Base-by-base conservation (phyloP, 306 rosid species). In the Trifolium dubium region DNA sequence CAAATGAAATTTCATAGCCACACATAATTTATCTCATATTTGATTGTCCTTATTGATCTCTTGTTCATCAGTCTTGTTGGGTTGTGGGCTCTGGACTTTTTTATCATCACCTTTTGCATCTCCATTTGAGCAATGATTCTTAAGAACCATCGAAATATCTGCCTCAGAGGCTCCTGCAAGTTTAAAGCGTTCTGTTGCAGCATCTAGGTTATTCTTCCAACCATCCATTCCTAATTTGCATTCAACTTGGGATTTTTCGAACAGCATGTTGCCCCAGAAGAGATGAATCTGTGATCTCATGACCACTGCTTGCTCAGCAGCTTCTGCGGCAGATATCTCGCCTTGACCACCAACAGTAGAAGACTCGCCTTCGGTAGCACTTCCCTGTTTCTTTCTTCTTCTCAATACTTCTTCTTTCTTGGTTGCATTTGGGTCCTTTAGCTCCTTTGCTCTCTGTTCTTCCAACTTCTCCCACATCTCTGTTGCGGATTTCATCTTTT, bases 271-370 rank as follows among this genome's bases (percentile, higher is more conserved):
- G 31, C 98, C 98, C 98, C 96, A 89, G 82, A 94, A 94, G 69
- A 94, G 89, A 84, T 94, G 98, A 75, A 94, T 94, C 80, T 94
- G 97, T 43, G 98, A 94, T 77, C 93, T 89, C 98, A 94, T 94
- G 29, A 94, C 86, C 43, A 92, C 88, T 55, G 97, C 96, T 83
- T 94, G 97, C 73, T 94, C 97, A 35, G 98, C 92, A 47, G 94
- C 94, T 81, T 93, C 98, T 75, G 88, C 96, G 2, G 87, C 74
- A 4, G 95, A 87, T 37, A 89, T 55, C 49, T 94, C 97, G 29
- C 76, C 85, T 75, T 81, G 90, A 29, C 79, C 79, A 37, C 88
- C 86, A 43, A 49, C 81, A 69, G 64, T 74, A 15, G 90, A 86
- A 59, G 91, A 47, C 73, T 93, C 96, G 0, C 86, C 92, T 73